Evolutionary conservation across 2,329 filamentous ascomycete genomes (phyloP).

Genomic region (Cytospora piceicola): DNA sequence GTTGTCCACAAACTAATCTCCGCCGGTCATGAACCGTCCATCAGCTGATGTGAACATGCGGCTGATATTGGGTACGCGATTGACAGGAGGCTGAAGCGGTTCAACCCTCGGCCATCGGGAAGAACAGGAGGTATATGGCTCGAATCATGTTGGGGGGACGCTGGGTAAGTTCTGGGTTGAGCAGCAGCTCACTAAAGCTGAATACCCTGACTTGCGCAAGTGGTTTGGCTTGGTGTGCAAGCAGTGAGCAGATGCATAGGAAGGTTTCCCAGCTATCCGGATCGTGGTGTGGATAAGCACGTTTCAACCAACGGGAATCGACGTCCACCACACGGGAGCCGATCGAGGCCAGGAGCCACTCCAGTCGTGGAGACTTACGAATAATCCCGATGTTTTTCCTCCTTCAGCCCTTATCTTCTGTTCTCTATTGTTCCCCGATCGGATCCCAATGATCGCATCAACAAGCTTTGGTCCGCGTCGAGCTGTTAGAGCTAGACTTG

Average conservation of each 20-base stretch:
- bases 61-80: constrained; percentile 16
- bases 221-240: not conserved
- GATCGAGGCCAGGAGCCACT: not conserved
- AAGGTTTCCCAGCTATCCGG: constrained; percentile 12
- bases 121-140: constrained; percentile 13
- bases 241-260: not conserved
- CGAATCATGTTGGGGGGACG: not conserved
- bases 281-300: not conserved
- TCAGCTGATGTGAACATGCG: constrained; percentile 13
- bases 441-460: constrained; percentile 4
- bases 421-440: constrained; percentile 1
- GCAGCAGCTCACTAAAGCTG: constrained; percentile 26
- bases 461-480: constrained; percentile 1
- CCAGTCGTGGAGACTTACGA: constrained; percentile 24
- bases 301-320: constrained; percentile 16
- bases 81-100: constrained; percentile 17
- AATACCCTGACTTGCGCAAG: constrained; percentile 5
- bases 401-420: not conserved
- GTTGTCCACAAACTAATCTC: not conserved
- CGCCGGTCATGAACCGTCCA: constrained; percentile 8
- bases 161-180: not conserved
- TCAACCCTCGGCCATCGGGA: constrained; percentile 9
- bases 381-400: not conserved
- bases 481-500: constrained; percentile 5
- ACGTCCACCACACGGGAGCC: constrained; percentile 7